A percentile compares a stretch with the other conserved stretches of the same genome.
phyloP scores from a whole-genome alignment of 768 basidiomycete species.

The Tulasnella calospora region DNA sequence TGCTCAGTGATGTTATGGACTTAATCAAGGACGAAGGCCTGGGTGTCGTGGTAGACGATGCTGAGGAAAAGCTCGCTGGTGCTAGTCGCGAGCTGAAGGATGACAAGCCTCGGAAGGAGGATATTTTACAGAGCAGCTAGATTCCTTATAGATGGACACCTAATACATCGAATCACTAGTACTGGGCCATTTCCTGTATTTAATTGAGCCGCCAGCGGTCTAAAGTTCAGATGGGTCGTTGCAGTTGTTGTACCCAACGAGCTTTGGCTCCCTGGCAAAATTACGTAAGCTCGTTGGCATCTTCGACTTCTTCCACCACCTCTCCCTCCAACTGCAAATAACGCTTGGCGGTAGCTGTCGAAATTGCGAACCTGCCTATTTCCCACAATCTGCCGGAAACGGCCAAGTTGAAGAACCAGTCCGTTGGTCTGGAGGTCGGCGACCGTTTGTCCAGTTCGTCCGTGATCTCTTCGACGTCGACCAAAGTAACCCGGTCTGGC shows the following conservation, averaged over 20 bases:
- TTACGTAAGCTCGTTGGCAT: not conserved
- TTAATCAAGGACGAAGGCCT: conserved; percentile 83
- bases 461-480: conserved; percentile 10
- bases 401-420: not conserved
- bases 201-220: too few species aligned
- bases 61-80: conserved; percentile 74
- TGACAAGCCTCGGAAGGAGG: conserved; percentile 81
- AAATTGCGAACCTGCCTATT: not conserved
- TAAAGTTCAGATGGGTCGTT: too few species aligned
- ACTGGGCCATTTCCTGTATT: too few species aligned
- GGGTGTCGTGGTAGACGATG: conserved; percentile 80
- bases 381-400: conserved; percentile 1
- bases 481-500: not conserved
- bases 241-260: too few species aligned
- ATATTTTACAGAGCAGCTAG: conserved; percentile 50
- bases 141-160: conserved; percentile 13
- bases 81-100: conserved; percentile 79
- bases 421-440: not conserved
- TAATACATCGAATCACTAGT: conserved; percentile 15
- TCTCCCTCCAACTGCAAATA: not conserved
- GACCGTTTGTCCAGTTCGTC: not conserved
- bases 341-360: not conserved
- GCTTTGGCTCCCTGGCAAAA: too few species aligned
- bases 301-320: not conserved
- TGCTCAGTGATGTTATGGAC: conserved; percentile 89